A percentile compares a stretch with the other conserved stretches of the same genome.
Conservation (phyloP, 352 stramenopile genomes). For the Phytophthora lateralis region DNA sequence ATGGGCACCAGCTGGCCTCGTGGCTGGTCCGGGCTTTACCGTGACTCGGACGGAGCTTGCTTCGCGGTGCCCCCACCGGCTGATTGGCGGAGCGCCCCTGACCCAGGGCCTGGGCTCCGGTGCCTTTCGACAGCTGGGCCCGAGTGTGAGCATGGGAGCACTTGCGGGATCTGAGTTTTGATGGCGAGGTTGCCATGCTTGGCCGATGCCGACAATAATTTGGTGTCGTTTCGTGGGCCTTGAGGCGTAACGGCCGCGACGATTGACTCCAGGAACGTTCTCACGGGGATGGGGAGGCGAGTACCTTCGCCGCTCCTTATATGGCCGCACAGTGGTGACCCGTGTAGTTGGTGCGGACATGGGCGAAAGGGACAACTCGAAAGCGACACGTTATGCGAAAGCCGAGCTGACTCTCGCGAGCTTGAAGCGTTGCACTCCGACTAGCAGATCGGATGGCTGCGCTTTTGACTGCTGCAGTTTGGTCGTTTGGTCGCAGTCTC, state of each 20-base stretch:
- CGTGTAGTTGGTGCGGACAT: constrained; percentile 8
- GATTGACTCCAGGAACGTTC: constrained; percentile 33
- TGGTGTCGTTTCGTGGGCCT: constrained; percentile 22
- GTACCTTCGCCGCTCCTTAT: constrained; percentile 9
- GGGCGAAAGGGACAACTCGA: constrained; percentile 12
- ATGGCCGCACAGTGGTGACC: not conserved
- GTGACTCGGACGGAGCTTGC: constrained; percentile 4
- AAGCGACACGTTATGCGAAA: constrained; percentile 34
- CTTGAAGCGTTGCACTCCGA: constrained; percentile 33
- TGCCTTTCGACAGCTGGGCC: constrained; percentile 10
- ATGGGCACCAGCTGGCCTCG: not conserved
- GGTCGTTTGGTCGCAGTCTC: too few relatives aligned
- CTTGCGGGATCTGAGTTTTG: constrained; percentile 1
- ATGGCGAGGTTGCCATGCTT: not conserved
- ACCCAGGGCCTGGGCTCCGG: constrained; percentile 8
- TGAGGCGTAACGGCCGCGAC: constrained; percentile 18
- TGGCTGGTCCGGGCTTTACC: constrained; percentile 13
- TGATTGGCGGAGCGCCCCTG: constrained; percentile 29
- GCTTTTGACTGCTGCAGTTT: too few relatives aligned
- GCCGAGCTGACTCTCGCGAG: constrained; percentile 22
- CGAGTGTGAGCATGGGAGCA: constrained; percentile 2
- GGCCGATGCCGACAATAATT: constrained; percentile 19
- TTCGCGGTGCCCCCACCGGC: constrained; percentile 17
- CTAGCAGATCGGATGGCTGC: constrained; percentile 24
- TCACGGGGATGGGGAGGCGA: constrained; percentile 15